Evolutionary conservation across 768 basidiomycete genomes (phyloP), one percentile per base, ranked within the genome.

Genomic region (Tricholomella constricta): DNA sequence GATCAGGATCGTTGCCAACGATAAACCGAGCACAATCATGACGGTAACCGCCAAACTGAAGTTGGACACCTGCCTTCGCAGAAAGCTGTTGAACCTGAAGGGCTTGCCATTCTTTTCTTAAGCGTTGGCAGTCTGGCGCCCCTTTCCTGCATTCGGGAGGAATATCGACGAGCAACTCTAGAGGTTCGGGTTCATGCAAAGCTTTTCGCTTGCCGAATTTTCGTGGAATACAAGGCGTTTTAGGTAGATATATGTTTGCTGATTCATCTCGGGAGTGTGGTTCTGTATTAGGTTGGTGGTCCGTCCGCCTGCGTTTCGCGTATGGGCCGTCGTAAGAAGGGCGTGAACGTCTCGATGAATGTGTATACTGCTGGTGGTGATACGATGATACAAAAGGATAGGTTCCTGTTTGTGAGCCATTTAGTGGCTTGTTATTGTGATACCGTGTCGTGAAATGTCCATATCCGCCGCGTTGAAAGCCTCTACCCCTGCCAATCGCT

Each of bases 81-180:
- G 45, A 47, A 23, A 56, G 40, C 11, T 48, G 41, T 43, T 42
- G 32, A 20, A 25, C 37, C 23, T 55, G 58, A 20, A 19, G 25
- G 11, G n/a, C 25, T 36, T 45, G 43, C 51, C 51, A 53, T 19
- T 44, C 29, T 26, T 27, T 56, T 36, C 38, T 48, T 29, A 51
- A n/a, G 14, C 45, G 27, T 1, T 48, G 51, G 41, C 25, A 43
- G 45, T 47, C 45, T 26, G 48, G 45, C 17, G 36, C 38, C n/a
- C 48, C 45, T 40, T 56, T 51, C 48, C 40, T 59, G 26, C 48
- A 53, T 10, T 51, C 25, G 19, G 48, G 48, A 7, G 48, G 56
- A n/a, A 49, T 6, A 25, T 57, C 48, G 19, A 59, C 41, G 3
- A 50, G 7, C n/a, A 49, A 31, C 26, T 53, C 58, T 7, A 52